phyloP scores from a whole-genome alignment of 116 monocot species.

The Zostera marina region DNA sequence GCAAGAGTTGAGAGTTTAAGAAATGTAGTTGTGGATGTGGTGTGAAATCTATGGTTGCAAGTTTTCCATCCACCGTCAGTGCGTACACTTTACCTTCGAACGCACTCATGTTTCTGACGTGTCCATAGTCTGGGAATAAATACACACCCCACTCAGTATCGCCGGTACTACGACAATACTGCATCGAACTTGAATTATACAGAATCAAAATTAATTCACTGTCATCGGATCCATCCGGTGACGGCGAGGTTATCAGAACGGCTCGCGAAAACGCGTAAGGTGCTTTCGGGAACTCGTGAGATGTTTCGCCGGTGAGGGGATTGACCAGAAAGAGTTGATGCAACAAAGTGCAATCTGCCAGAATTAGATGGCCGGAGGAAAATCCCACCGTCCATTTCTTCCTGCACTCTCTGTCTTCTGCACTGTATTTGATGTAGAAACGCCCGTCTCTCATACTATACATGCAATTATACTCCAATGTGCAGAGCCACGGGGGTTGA shows the following conservation, averaged over 20 bases:
- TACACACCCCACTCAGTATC: conserved; percentile 6
- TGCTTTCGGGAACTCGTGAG: conserved; percentile 1
- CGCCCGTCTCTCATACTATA: neutral
- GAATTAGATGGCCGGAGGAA: conserved; percentile 8
- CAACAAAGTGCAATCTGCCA: neutral
- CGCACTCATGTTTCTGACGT: conserved; percentile 4
- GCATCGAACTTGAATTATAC: conserved; percentile 4
- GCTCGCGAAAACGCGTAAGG: conserved; percentile 5
- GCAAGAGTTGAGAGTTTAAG: neutral
- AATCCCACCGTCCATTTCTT: conserved; percentile 8
- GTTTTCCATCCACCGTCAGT: conserved; percentile 2
- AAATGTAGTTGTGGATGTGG: neutral
- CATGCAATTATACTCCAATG: conserved; percentile 5
- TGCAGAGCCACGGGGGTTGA: conserved; percentile 12
- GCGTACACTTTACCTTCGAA: neutral
- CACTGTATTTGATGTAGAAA: neutral
- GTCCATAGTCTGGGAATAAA: neutral
- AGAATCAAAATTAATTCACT: neutral
- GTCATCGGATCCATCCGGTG: neutral
- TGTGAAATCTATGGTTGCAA: conserved; percentile 1
- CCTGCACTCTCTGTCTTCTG: neutral
- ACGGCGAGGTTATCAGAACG: neutral
- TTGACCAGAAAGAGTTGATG: conserved; percentile 5
- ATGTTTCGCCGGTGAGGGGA: conserved; percentile 6
- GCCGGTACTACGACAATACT: conserved; percentile 10